These are phyloP conservation scores for Mangifera indica DNA, from an alignment of 345 rosid species.

Conservation along the genomic window DNA sequence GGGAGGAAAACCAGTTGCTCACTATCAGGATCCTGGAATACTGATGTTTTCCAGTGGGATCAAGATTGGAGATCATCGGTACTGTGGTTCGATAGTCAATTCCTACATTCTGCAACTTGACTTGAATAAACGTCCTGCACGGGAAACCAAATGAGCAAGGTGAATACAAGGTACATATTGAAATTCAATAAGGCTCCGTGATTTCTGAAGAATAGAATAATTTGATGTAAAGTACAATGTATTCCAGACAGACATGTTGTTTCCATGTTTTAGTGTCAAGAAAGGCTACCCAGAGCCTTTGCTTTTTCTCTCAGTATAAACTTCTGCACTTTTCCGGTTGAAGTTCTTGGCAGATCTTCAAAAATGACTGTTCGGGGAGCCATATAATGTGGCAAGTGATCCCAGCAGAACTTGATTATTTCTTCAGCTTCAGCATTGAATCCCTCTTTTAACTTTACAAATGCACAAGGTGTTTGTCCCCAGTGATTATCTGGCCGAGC, in stretches of 20 bases:
- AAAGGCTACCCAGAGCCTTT: slow-evolving; percentile 49
- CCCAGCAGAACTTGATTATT: slow-evolving; percentile 55
- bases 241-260: not conserved
- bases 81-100: slow-evolving; percentile 40
- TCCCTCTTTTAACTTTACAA: slow-evolving; percentile 67
- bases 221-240: not conserved
- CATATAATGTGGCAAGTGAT: slow-evolving; percentile 69
- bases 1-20: slow-evolving; percentile 55
- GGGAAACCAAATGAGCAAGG: not conserved
- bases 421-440: slow-evolving; percentile 37
- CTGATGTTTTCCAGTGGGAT: slow-evolving; percentile 32
- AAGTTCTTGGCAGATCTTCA: slow-evolving; percentile 65
- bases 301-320: slow-evolving; percentile 61
- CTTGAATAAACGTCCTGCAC: slow-evolving; percentile 41
- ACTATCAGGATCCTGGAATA: slow-evolving; percentile 46
- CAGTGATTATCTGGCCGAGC: slow-evolving; percentile 70
- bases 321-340: slow-evolving; percentile 79
- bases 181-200: not conserved
- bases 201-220: not conserved
- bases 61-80: slow-evolving; percentile 56
- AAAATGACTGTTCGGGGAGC: slow-evolving; percentile 68
- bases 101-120: slow-evolving; percentile 46
- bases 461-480: slow-evolving; percentile 91
- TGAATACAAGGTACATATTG: not conserved
- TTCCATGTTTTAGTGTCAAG: slow-evolving; percentile 4